A percentile compares a stretch with the other conserved stretches of the same genome.
Conservation (phyloP, 2,329 filamentous ascomycete species). For the Trichophyton mentagrophytes region DNA sequence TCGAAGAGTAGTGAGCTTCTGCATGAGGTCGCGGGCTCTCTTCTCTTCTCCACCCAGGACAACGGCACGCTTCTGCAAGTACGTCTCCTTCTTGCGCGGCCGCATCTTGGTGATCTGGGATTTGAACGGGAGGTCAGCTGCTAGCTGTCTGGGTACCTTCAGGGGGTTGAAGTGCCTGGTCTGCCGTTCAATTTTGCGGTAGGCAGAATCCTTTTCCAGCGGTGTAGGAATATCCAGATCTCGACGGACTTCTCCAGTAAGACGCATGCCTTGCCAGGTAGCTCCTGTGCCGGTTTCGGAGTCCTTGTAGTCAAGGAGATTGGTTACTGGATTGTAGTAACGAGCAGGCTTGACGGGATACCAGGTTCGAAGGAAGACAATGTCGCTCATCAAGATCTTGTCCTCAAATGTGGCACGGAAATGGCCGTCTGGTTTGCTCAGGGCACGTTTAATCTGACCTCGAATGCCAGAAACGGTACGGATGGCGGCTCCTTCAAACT, state of each 20-base stretch:
- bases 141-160: constrained; percentile 39
- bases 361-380: constrained; percentile 93
- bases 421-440: constrained; percentile 85
- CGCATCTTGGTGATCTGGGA: constrained; percentile 76
- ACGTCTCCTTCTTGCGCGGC: constrained; percentile 68
- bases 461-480: constrained; percentile 91
- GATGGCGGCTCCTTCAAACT: constrained; percentile 92
- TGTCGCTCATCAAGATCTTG: constrained; percentile 93
- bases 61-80: constrained; percentile 93
- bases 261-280: constrained; percentile 78
- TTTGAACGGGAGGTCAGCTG: constrained; percentile 78
- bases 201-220: constrained; percentile 69
- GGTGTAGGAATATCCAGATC: constrained; percentile 65
- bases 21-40: constrained; percentile 75
- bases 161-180: constrained; percentile 63
- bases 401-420: constrained; percentile 98
- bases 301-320: constrained; percentile 55
- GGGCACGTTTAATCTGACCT: constrained; percentile 91
- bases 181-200: constrained; percentile 50
- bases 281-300: constrained; percentile 19
- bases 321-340: constrained; percentile 94
- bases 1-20: constrained; percentile 78
- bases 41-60: constrained; percentile 75
- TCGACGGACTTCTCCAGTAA: constrained; percentile 81
- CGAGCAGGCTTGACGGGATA: constrained; percentile 89